Conservation (phyloP, 2,329 filamentous ascomycete species). For the Exophiala oligosperma region DNA sequence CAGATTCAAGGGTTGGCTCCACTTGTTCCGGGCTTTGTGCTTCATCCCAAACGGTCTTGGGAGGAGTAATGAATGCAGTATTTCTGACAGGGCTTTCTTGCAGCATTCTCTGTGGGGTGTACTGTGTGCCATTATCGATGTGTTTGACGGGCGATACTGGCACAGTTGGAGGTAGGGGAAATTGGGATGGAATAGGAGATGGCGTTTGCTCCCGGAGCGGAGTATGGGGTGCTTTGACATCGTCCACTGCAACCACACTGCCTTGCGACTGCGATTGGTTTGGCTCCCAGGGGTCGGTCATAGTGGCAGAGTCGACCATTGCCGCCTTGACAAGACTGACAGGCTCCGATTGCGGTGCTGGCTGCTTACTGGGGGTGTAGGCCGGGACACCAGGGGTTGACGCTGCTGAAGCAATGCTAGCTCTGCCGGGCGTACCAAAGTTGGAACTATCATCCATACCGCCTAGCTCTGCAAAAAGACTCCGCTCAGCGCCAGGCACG, state of each 20-base stretch:
- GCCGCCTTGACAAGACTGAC: conserved; percentile 32
- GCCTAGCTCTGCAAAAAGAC: conserved; percentile 85
- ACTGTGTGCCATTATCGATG: conserved; percentile 45
- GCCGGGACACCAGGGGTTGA: conserved; percentile 40
- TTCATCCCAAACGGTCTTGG: conserved; percentile 44
- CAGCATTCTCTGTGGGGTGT: conserved; percentile 40
- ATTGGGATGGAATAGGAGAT: conserved; percentile 22
- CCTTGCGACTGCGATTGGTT: conserved; percentile 28
- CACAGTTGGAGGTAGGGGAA: conserved; percentile 29
- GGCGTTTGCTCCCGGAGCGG: conserved; percentile 15
- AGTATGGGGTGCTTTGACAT: conserved; percentile 13
- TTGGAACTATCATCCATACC: conserved; percentile 76
- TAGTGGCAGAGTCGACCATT: conserved; percentile 63
- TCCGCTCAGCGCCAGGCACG: conserved; percentile 62
- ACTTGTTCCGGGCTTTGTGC: conserved; percentile 43
- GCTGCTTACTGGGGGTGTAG: conserved; percentile 21
- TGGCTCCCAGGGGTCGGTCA: conserved; percentile 61
- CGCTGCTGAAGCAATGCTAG: conserved; percentile 35
- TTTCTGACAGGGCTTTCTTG: conserved; percentile 32
- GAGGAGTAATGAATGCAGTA: conserved; percentile 38
- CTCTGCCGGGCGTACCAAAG: conserved; percentile 41
- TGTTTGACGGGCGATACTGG: conserved; percentile 30
- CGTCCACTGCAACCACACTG: conserved; percentile 23
- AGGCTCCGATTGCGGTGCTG: conserved; percentile 7
- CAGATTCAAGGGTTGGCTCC: conserved; percentile 1